Percentiles rank a stretch among this genome's conserved stretches.
Conservation (phyloP, 1,284 basidiomycete species). For the Agaricales sp. region DNA sequence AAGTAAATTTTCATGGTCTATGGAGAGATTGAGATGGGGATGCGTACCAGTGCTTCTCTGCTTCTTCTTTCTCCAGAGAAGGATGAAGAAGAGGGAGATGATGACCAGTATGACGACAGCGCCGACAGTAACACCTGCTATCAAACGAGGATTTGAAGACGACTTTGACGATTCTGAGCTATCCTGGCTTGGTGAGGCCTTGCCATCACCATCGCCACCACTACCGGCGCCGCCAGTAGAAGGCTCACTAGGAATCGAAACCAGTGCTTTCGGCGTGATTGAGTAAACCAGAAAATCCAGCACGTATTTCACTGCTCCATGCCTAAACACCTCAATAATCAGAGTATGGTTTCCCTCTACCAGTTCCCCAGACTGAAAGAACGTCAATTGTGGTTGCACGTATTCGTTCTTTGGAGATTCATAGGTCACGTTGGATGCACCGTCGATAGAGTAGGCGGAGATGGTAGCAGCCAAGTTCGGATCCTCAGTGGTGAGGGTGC, state of each 20-base stretch:
- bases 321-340: not conserved
- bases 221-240: not conserved
- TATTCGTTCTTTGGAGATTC: not conserved
- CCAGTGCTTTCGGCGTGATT: not conserved
- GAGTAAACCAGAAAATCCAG: not conserved
- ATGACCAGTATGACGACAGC: not conserved
- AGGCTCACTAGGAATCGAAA: not conserved
- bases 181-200: too few species aligned
- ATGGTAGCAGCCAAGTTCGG: not conserved
- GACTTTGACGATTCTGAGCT: too few species aligned
- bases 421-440: not conserved
- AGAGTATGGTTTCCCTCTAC: not conserved
- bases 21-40: too few species aligned
- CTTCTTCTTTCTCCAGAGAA: too few species aligned
- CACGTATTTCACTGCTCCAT: not conserved
- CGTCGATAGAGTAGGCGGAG: not conserved
- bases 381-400: not conserved
- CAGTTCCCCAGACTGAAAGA: not conserved
- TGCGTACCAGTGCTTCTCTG: too few species aligned
- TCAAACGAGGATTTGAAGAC: too few species aligned
- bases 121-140: not conserved
- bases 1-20: too few species aligned
- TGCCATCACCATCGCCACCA: too few species aligned
- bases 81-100: not conserved
- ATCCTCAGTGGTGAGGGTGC: not conserved